phyloP scores from a whole-genome alignment of 768 basidiomycete species.

The Lactarius sanguifluus region DNA sequence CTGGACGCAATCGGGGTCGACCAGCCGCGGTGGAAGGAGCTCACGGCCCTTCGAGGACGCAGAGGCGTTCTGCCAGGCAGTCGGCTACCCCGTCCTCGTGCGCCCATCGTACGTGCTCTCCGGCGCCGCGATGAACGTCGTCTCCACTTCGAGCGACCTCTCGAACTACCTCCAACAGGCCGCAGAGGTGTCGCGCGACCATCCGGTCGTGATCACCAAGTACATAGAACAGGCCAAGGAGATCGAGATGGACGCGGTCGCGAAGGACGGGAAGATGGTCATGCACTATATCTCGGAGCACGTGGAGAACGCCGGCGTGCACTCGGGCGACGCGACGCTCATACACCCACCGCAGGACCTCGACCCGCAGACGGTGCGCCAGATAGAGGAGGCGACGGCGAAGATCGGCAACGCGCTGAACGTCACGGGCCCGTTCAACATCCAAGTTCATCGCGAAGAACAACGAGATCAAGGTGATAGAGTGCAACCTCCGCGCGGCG shows the following conservation, averaged over 20 bases:
- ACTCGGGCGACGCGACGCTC: constrained; percentile 97
- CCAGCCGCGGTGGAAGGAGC: constrained; percentile 96
- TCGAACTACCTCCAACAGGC: constrained; percentile 92
- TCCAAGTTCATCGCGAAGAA: constrained; percentile 99
- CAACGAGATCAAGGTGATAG: constrained; percentile 99
- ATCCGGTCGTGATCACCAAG: constrained; percentile 98
- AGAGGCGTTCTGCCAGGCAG: constrained; percentile 83
- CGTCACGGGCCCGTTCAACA: constrained; percentile 98
- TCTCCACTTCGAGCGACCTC: constrained; percentile 89
- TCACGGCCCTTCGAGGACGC: constrained; percentile 91
- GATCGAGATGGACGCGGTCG: constrained; percentile 99
- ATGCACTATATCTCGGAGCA: constrained; percentile 99
- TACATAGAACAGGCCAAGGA: constrained; percentile 99
- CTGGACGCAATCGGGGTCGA: constrained; percentile 98
- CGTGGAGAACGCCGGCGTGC: constrained; percentile 98
- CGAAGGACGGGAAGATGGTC: constrained; percentile 94
- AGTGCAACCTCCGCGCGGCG: constrained; percentile 97
- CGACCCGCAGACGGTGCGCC: constrained; percentile 93
- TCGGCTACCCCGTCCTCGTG: constrained; percentile 94
- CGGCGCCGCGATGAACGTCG: constrained; percentile 99
- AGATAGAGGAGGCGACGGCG: constrained; percentile 94
- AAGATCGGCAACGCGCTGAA: constrained; percentile 98
- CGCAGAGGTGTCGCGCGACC: constrained; percentile 91
- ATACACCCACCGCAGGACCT: constrained; percentile 98
- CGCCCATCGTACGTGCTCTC: constrained; percentile 99